Base-by-base conservation (phyloP, 768 basidiomycete genomes). In the Phlebiopsis flavidoalba region DNA sequence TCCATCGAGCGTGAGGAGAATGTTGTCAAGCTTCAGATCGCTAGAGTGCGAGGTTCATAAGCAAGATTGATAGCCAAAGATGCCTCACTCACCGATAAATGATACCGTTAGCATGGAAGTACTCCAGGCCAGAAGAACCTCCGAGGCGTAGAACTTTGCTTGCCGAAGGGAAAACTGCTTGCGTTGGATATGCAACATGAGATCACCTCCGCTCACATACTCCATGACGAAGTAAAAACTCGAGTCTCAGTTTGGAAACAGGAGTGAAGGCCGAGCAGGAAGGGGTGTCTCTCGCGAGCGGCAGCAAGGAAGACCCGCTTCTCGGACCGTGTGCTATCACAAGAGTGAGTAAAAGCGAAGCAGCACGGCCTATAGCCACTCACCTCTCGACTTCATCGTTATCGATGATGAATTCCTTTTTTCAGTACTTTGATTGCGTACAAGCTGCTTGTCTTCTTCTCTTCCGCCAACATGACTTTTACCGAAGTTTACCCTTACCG, bases 351-450 rank as follows among this genome's bases (percentile, higher is more conserved):
- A 31, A 6, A 11, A 11, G 48, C 8, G 51, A 21, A 59, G 8
- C 57, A 45, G 26, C 19, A 43, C 33, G 15, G 3, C 46, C 33
- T 19, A 8, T 45, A 48, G 21, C 14, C 22, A 61, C 81, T 59
- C 66, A 96, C 96, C 95, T 97, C 76, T 98, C 97, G 3, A 99
- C 95, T 79, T 98, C 97, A 74, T 99, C 97, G 63, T 99, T 98
- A 73, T 99, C 97, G 68, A 99, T 98, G 73, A 99, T 98, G 71
- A 99, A 98, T 76, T 98, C 97, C 72, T 99, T 99, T n/a, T 83
- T 99, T 99, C 72, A 99, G 72, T n/a, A 99, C 97, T 76, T 99
- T 99, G 80, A 99, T 98, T n/a, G 97, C 97, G 71, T 91, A 98
- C 59, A 98, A 75, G 54, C 83, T 85, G 66, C 85, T 92, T 54